Evolutionary conservation across 805 yeast genomes (phyloP), one percentile per base, ranked within the genome.

Genomic region (Starmerella roubikii): DNA sequence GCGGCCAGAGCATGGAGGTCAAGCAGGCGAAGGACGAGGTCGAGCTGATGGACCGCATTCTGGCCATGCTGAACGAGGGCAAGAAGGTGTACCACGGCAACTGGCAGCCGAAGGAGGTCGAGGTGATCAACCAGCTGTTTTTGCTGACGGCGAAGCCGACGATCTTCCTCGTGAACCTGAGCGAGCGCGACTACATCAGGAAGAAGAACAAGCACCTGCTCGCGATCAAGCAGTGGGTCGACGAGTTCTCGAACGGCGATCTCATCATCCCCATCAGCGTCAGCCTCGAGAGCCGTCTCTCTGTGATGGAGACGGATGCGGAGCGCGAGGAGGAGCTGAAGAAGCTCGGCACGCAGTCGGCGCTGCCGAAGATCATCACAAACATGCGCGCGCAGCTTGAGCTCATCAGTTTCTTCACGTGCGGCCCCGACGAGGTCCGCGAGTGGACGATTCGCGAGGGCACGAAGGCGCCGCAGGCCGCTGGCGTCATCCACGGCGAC

Each of bases 371-470:
- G 65, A 80, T 88, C 51, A 76, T 88, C 53, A 69, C 74, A 48
- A 68, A 82, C 48, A 86, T 88, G 96, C 79, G 96, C 68, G 67
- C 72, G 49, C 77, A 83, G 45, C 69, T 86, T 44, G 79, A 80
- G 50, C 75, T 91, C 60, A 85, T 86, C 50, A 84, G 95, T 38
- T 91, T 78, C 69, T 91, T 84, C 72, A 91, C 98, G 26, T 78
- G 91, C 58, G 98, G 98, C 52, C 80, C 93, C 30, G 83, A 82
- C 46, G 98, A 91, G 66, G 94, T 86, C 36, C 79, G 96, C 61
- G 96, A 93, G 64, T 91, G 98, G 98, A 91, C 98, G 26, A 76
- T 91, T 47, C 76, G 97, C 64, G 67, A 69, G 51, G 93, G 93
- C 52, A 80, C 88, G 34, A 78, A 82, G 53, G 96, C 96, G 38